Percentiles rank a stretch among this genome's conserved stretches.
phyloP scores from a whole-genome alignment of 306 rosid species.

The Vachellia collinsii region DNA sequence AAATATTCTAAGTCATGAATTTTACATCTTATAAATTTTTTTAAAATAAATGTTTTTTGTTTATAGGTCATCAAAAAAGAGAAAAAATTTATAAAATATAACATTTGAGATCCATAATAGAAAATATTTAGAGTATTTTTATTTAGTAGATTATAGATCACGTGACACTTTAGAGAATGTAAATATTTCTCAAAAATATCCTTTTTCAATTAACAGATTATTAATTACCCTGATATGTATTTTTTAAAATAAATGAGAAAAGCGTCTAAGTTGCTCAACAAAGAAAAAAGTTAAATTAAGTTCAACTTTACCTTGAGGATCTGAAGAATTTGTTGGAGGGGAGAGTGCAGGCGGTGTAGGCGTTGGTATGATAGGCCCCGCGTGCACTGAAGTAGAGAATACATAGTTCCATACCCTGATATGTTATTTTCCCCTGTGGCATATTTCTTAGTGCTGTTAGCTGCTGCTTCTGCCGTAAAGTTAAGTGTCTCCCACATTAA shows the following conservation, averaged over 20 bases:
- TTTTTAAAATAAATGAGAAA: background rate
- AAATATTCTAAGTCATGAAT: no score
- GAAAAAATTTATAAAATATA: no score
- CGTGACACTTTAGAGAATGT: no score
- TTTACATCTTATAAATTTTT: no score
- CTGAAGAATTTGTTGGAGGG: background rate
- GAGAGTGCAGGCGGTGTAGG: background rate
- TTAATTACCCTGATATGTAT: background rate
- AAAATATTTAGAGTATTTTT: no score
- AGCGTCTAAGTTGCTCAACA: background rate
- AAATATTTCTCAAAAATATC: no score
- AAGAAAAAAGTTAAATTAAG: background rate
- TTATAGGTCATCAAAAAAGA: no score
- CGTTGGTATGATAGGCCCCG: background rate
- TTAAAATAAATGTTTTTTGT: no score
- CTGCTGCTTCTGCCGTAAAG: background rate
- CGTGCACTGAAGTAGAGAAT: background rate
- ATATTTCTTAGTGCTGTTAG: background rate
- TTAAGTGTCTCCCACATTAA: background rate
- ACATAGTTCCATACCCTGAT: background rate
- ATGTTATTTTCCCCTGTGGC: background rate
- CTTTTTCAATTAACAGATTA: background rate
- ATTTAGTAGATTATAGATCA: no score
- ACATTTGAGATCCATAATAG: no score
- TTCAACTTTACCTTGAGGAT: background rate